These are phyloP conservation scores for Ogataea henricii DNA, from an alignment of 805 yeast species.

Conservation along the genomic window DNA sequence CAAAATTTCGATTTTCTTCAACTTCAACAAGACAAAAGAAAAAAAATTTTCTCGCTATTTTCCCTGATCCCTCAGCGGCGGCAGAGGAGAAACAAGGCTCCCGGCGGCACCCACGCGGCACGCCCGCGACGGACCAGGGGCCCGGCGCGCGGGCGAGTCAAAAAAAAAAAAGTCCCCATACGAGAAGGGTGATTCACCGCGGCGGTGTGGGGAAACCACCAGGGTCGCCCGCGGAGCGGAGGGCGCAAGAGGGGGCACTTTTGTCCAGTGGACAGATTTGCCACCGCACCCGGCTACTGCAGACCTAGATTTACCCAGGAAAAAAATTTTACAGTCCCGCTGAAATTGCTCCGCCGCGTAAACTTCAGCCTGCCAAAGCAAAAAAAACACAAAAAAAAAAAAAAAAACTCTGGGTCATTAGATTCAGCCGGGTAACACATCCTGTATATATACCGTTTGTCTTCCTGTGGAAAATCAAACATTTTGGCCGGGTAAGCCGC, in stretches of 20 bases:
- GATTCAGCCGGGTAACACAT: slow-evolving; percentile 10
- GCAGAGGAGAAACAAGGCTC: background rate
- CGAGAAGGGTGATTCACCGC: background rate
- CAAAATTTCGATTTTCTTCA: slow-evolving; percentile 17
- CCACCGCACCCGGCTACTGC: background rate
- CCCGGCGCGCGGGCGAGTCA: background rate
- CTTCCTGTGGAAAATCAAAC: background rate
- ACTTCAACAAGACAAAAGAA: slow-evolving; percentile 14
- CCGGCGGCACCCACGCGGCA: too few relatives aligned
- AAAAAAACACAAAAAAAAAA: background rate
- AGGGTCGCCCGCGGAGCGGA: too few relatives aligned
- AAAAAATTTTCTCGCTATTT: slow-evolving; percentile 14
- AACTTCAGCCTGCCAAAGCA: background rate
- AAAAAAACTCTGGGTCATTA: background rate
- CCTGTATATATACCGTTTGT: background rate
- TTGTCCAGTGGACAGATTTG: slow-evolving; percentile 1
- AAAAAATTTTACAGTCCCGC: background rate
- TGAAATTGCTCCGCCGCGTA: slow-evolving; percentile 1
- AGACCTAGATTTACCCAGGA: background rate
- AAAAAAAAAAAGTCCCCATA: background rate
- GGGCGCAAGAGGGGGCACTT: too few relatives aligned
- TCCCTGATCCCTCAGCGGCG: slow-evolving; percentile 5
- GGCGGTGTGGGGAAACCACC: too few relatives aligned
- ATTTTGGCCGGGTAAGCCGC: background rate
- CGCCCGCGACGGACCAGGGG: slow-evolving; percentile 2